Base-by-base conservation (phyloP, 1,284 basidiomycete genomes). In the Trichosporon sp. region DNA sequence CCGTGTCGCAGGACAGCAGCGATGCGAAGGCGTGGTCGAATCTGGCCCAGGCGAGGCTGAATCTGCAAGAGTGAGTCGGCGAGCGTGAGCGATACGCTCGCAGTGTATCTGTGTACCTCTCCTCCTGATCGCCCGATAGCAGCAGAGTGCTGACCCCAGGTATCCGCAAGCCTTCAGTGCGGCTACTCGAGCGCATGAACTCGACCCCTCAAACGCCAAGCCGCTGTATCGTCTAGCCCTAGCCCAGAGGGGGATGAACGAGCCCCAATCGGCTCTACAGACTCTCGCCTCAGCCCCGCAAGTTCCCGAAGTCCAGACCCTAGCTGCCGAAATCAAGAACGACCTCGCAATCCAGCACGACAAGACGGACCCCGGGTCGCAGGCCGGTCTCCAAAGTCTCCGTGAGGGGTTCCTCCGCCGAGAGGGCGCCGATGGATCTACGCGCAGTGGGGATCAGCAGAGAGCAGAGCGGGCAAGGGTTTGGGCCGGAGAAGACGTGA, bases 1-100 rank as follows among this genome's bases (percentile, higher is more conserved):
- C 83, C 1, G 75, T 76, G 1, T 69, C 78, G 10, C 70, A 78
- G 35, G 80, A 82, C 63, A 75, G 80, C 0, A 21, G 65, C 2
- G 81, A 83, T 66, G 76, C 81, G 0, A 69, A 80, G 21, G 77
- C 78, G 26, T 78, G 79, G 43, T 72, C 77, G 11, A 85, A 85
- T 66, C 71, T 83, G 66, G 83, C 84, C 7, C 79, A 81, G 67
- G 81, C 81, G 4, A 83, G 81, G 72, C 69, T 85, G 51, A 84
- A 84, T 69, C 76, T 84, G 1, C 80, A 83, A 65, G 81, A 82
- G 83, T 84, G 64, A 71, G 81, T 76, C 43, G 14, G 43, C 43
- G 10, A 43, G 14, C 26, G 26, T 26, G 26, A 26, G 26, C 26
- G 26, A 26, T 26, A 26, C 26, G 26, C 26, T 26, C 26, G 26